These are phyloP conservation scores for Coniochaeta pulveracea DNA, from an alignment of 2,329 filamentous ascomycete species.

Conservation along the genomic window DNA sequence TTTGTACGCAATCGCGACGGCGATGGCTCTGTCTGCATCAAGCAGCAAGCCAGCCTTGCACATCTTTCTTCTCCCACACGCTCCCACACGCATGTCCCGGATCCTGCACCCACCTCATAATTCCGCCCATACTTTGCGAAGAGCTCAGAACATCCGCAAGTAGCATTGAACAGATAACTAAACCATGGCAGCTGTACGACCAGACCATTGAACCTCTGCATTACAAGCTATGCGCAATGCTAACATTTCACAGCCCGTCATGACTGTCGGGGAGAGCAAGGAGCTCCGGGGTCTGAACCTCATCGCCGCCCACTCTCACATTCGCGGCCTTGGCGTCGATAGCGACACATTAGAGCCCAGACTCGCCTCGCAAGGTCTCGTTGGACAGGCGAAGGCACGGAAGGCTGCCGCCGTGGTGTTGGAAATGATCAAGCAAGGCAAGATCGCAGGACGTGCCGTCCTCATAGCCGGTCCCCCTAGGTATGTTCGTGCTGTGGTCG, in stretches of 20 bases:
- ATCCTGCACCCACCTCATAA: too few species aligned
- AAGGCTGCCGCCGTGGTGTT: slow-evolving; percentile 94
- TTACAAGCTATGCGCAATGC: too few species aligned
- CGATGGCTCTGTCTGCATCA: too few species aligned
- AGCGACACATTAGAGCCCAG: slow-evolving; percentile 82
- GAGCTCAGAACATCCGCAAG: too few species aligned
- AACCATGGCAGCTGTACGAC: slow-evolving; percentile 47
- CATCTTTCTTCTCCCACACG: too few species aligned
- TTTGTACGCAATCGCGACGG: too few species aligned
- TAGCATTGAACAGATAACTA: too few species aligned
- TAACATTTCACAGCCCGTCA: slow-evolving; percentile 33
- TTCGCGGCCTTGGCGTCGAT: slow-evolving; percentile 90
- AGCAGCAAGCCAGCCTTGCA: too few species aligned
- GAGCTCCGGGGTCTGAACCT: slow-evolving; percentile 94
- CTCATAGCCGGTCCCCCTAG: slow-evolving; percentile 90
- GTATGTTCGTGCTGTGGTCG: slow-evolving; percentile 24
- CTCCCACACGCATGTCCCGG: too few species aligned
- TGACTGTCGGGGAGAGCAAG: slow-evolving; percentile 87
- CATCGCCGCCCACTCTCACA: slow-evolving; percentile 96
- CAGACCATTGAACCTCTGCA: too few species aligned
- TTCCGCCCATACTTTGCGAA: too few species aligned
- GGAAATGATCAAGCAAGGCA: slow-evolving; percentile 98
- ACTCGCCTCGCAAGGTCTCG: slow-evolving; percentile 76
- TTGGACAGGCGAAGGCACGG: slow-evolving; percentile 91
- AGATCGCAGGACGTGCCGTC: slow-evolving; percentile 91